Conservation (phyloP, 2,329 filamentous ascomycete genomes). For the Aspergillus cejpii region DNA sequence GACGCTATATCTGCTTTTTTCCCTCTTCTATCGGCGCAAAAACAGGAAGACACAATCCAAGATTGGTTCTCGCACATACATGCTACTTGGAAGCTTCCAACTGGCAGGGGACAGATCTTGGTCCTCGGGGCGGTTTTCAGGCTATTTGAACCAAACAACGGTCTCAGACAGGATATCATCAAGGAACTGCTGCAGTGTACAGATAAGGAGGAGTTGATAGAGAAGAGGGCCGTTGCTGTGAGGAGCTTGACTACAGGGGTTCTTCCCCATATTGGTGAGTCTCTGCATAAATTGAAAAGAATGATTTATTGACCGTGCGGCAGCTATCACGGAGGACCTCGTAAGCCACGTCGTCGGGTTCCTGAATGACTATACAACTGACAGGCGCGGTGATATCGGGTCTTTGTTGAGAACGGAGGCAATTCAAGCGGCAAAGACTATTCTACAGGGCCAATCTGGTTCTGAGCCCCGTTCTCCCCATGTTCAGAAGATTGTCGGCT, state of each 20-base stretch:
- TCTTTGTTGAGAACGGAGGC: constrained; percentile 78
- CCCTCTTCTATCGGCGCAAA: constrained; percentile 27
- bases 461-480: constrained; percentile 11
- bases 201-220: constrained; percentile 34
- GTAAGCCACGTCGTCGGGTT: constrained; percentile 30
- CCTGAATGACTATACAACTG: constrained; percentile 85
- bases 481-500: constrained; percentile 29
- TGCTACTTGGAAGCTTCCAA: constrained; percentile 32
- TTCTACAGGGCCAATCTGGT: constrained; percentile 21
- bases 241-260: constrained; percentile 35
- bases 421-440: constrained; percentile 54
- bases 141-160: constrained; percentile 21
- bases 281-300: neutral
- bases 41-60: constrained; percentile 32
- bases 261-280: constrained; percentile 34
- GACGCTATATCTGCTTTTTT: constrained; percentile 38
- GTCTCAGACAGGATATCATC: constrained; percentile 26
- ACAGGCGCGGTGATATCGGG: constrained; percentile 81
- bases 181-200: constrained; percentile 32
- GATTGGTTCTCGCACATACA: constrained; percentile 38
- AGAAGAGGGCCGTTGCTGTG: constrained; percentile 38
- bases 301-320: constrained; percentile 15
- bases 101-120: constrained; percentile 40
- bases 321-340: constrained; percentile 29
- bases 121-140: constrained; percentile 39